These are phyloP conservation scores for Schizopora paradoxa DNA, from an alignment of 1,284 basidiomycete species.

Conservation along the genomic window DNA sequence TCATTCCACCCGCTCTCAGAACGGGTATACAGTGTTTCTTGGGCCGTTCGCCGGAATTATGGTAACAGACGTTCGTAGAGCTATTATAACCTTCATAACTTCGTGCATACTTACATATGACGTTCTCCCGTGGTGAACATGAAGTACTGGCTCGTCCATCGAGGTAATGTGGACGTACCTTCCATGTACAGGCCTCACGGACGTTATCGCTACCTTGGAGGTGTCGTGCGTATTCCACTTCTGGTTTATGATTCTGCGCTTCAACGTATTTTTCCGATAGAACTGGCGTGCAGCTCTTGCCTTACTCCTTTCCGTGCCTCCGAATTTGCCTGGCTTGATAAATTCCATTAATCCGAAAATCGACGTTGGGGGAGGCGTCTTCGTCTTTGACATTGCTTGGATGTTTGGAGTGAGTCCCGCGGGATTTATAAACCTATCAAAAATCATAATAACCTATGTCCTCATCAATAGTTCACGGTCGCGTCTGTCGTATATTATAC, in stretches of 20 bases:
- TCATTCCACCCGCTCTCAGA: constrained; percentile 26
- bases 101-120: background rate
- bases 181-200: constrained; percentile 67
- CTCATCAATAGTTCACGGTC: constrained; percentile 32
- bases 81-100: constrained; percentile 4
- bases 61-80: constrained; percentile 65
- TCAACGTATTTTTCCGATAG: constrained; percentile 30
- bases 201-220: constrained; percentile 57
- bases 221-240: constrained; percentile 43
- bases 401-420: constrained; percentile 53
- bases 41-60: constrained; percentile 72
- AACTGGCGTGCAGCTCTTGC: constrained; percentile 71
- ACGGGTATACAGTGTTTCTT: constrained; percentile 67
- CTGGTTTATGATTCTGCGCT: constrained; percentile 4
- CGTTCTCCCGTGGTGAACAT: background rate
- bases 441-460: background rate
- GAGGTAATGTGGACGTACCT: constrained; percentile 58
- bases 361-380: constrained; percentile 44
- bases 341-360: constrained; percentile 58
- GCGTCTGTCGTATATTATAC: constrained; percentile 42
- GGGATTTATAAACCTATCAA: background rate
- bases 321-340: constrained; percentile 64
- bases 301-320: constrained; percentile 55
- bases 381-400: constrained; percentile 65
- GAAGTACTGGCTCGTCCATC: constrained; percentile 65